Evolutionary conservation across 1,284 basidiomycete genomes (phyloP).

Genomic region (Paramarasmius palmivorus): DNA sequence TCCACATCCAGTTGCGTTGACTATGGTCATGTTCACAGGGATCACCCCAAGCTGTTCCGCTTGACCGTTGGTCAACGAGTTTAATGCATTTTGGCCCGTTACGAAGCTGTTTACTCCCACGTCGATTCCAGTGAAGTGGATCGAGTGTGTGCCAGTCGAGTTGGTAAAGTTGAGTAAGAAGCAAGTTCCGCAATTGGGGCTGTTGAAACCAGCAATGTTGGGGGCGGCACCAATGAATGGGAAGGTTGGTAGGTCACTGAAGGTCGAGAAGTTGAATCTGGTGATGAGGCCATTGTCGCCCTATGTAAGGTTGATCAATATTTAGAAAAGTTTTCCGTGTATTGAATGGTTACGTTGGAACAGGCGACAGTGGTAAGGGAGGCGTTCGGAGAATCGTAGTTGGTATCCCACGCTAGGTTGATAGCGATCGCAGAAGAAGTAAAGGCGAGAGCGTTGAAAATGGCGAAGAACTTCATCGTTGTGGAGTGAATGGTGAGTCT

Average conservation of each 20-base stretch:
- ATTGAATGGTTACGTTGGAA: no score
- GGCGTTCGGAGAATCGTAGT: no score
- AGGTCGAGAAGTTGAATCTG: slow-evolving; percentile 41
- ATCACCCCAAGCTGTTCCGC: slow-evolving; percentile 39
- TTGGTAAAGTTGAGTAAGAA: slow-evolving; percentile 42
- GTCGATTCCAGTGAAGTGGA: slow-evolving; percentile 45
- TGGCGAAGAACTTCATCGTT: no score
- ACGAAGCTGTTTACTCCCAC: slow-evolving; percentile 38
- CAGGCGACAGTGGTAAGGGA: no score
- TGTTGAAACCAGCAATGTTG: slow-evolving; percentile 42
- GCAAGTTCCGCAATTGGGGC: slow-evolving; percentile 45
- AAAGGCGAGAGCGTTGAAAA: no score
- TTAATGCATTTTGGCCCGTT: slow-evolving; percentile 42
- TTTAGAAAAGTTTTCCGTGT: no score
- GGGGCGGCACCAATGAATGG: slow-evolving; percentile 52
- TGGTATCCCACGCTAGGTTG: no score
- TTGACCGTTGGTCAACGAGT: slow-evolving; percentile 38
- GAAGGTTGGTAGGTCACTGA: slow-evolving; percentile 47
- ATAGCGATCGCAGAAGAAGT: no score
- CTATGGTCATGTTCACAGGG: slow-evolving; percentile 33
- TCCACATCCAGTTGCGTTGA: slow-evolving; percentile 37
- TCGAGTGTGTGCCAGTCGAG: slow-evolving; percentile 26
- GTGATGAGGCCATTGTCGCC: slow-evolving; percentile 43
- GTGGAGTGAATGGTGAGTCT: no score
- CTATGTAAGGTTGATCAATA: no score